Evolutionary conservation across 345 rosid species (phyloP).

Genomic region (Eucalyptus victrix): DNA sequence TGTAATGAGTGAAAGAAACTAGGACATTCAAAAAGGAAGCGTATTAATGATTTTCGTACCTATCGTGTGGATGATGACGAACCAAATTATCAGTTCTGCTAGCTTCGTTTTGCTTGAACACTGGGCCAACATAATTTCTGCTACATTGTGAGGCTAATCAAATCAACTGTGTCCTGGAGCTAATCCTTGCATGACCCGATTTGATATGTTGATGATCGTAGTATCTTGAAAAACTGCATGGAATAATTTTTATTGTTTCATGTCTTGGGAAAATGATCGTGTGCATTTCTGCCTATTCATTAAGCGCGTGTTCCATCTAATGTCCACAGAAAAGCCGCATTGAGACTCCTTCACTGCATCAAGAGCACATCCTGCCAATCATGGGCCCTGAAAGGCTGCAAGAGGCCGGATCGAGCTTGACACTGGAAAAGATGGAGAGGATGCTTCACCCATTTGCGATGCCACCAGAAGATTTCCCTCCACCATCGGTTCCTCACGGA

Average conservation of each 20-base stretch:
- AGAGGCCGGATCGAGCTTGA: slow-evolving; percentile 67
- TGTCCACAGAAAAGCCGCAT: slow-evolving; percentile 38
- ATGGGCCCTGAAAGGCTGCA: slow-evolving; percentile 99
- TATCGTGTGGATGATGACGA: neutral
- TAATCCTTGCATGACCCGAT: neutral
- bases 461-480: slow-evolving; percentile 99
- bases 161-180: neutral
- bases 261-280: neutral
- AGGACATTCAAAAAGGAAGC: neutral
- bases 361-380: slow-evolving; percentile 93
- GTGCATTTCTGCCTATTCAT: neutral
- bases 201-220: neutral
- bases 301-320: neutral
- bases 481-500: slow-evolving; percentile 67
- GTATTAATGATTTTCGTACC: neutral
- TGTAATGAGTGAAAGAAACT: neutral
- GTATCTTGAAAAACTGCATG: neutral
- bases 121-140: neutral
- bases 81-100: neutral
- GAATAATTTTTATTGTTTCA: neutral
- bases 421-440: slow-evolving; percentile 88
- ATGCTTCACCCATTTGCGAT: slow-evolving; percentile 89
- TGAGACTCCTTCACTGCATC: slow-evolving; percentile 55
- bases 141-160: neutral
- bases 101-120: neutral